Conservation (phyloP, 805 yeast genomes). For the Kregervanrija fluxuum region DNA sequence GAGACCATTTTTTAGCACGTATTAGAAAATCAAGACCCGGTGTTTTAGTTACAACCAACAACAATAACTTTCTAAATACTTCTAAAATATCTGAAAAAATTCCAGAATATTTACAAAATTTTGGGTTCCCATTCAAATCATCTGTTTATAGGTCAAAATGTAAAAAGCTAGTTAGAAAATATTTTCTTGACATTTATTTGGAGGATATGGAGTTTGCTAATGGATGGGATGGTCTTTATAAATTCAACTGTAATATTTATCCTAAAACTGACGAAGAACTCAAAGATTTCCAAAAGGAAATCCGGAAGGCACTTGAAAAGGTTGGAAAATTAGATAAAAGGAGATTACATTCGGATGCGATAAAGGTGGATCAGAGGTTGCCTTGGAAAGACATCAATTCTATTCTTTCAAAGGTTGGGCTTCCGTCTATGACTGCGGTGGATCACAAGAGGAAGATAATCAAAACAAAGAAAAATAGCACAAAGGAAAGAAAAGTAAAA, state of each 20-base stretch:
- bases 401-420: not conserved
- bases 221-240: constrained; percentile 22
- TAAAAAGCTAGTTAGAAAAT: constrained; percentile 14
- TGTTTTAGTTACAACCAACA: constrained; percentile 27
- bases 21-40: constrained; percentile 29
- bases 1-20: constrained; percentile 16
- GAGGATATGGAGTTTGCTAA: constrained; percentile 3
- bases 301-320: constrained; percentile 11
- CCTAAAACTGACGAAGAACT: constrained; percentile 13
- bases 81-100: constrained; percentile 5
- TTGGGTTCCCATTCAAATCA: constrained; percentile 16
- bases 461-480: too few species aligned
- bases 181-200: constrained; percentile 14
- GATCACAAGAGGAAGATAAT: too few species aligned
- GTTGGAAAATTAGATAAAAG: constrained; percentile 10
- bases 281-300: constrained; percentile 7
- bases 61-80: constrained; percentile 27
- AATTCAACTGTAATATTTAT: constrained; percentile 7
- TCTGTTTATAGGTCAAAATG: constrained; percentile 20
- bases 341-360: constrained; percentile 5
- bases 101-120: constrained; percentile 4
- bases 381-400: constrained; percentile 15
- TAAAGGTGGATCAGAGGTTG: constrained; percentile 7
- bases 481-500: too few species aligned
- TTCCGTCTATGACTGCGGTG: too few species aligned